Evolutionary conservation across 345 rosid genomes (phyloP).

Genomic region (Sonneratia caseolaris): DNA sequence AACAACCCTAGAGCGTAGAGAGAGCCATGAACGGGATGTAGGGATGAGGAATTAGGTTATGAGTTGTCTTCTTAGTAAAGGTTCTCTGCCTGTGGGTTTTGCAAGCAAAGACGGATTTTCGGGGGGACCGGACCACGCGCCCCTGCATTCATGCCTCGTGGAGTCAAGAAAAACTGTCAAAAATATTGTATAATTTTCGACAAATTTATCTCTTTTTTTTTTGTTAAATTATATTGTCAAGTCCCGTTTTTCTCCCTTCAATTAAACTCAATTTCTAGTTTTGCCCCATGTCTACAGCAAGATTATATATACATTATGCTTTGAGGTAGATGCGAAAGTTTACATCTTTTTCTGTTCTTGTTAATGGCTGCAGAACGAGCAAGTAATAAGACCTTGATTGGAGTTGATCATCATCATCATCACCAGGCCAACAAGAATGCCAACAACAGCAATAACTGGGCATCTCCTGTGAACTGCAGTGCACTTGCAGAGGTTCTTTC

Average conservation of each 20-base stretch:
- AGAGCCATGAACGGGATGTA: background rate
- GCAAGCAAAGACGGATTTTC: too few relatives aligned
- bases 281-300: too few relatives aligned
- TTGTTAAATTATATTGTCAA: too few relatives aligned
- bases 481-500: conserved; percentile 55
- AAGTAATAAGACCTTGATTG: conserved; percentile 36
- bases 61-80: too few relatives aligned
- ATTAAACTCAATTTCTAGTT: background rate
- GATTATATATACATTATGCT: too few relatives aligned
- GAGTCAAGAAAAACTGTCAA: too few relatives aligned
- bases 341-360: conserved; percentile 19
- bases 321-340: conserved; percentile 22
- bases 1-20: background rate
- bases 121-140: too few relatives aligned
- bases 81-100: too few relatives aligned
- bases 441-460: conserved; percentile 44
- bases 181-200: too few relatives aligned
- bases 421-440: background rate
- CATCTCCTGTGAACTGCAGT: conserved; percentile 57
- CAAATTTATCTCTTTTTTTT: too few relatives aligned
- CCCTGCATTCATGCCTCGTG: too few relatives aligned
- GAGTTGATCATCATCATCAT: conserved; percentile 35
- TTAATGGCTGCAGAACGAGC: conserved; percentile 20
- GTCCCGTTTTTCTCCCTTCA: background rate
- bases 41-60: background rate